Evolutionary conservation across 2,329 filamentous ascomycete species (phyloP), one percentile per base, ranked within the genome.

Genomic region (Pseudopyricularia javanii): DNA sequence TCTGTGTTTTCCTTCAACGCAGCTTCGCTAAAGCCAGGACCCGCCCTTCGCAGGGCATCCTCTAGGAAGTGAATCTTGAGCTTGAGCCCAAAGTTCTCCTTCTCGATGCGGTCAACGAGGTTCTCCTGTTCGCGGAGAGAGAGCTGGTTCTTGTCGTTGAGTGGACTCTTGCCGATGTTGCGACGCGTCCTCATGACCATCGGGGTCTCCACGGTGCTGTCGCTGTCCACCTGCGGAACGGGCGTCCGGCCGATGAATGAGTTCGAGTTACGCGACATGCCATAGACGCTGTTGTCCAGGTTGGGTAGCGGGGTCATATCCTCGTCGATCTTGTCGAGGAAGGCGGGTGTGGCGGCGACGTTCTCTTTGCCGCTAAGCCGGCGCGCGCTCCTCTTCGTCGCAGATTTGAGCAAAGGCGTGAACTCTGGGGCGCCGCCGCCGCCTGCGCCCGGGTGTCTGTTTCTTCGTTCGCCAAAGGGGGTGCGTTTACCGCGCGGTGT

Each of bases 31-130:
- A 91, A 93, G 53, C 91, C 89, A 7, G 88, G 90, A 1, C 91
- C 91, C 53, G 86, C 82, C 66, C 94, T 95, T 52, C 85, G 81
- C 50, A 98, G 71, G 14, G 88, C 88, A 60, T 97, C 89, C 66
- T 98, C 90, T 53, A 98, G 77, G 66, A 95, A 98, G 67, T 97
- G 90, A 52, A 97, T 95, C 68, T 95, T 96, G 60, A 97, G 78
- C 68, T 97, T 97, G 52, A 98, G 75, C 24, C 89, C 89, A 64
- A 97, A 98, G 64, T 98, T 98, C 64, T 97, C 93, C 72, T 98
- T 98, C 64, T 96, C 90, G 61, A 98, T 91, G 63, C 88, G 88
- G 70, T 96, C 88, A 60, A 98, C 91, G 59, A 93, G 86, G 60
- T 89, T 90, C 68, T 97, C 93, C 67, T 98, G 93, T 64, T 98